These are phyloP conservation scores for Medicago truncatula DNA, from an alignment of 306 rosid genomes.

Conservation along the genomic window DNA sequence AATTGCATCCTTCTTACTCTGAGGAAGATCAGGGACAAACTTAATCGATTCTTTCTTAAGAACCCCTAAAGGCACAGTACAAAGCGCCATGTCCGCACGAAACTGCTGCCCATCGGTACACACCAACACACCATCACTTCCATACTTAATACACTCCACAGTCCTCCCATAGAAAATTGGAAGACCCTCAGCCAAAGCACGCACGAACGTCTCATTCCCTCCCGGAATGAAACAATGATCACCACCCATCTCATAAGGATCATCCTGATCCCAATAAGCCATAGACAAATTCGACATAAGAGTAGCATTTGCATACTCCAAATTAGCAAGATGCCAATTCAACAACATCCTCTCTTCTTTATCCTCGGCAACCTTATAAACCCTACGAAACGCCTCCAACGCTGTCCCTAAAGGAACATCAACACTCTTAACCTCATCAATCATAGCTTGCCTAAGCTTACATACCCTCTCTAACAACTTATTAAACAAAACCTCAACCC, in stretches of 20 bases:
- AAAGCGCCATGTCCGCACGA: slow-evolving; percentile 70
- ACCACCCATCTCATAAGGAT: slow-evolving; percentile 96
- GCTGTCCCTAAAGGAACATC: slow-evolving; percentile 85
- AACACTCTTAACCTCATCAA: slow-evolving; percentile 80
- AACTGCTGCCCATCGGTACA: slow-evolving; percentile 71
- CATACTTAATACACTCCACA: slow-evolving; percentile 73
- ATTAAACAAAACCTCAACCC: slow-evolving; percentile 77
- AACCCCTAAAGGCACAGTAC: slow-evolving; percentile 88
- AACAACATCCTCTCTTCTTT: slow-evolving; percentile 79
- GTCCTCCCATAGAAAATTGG: slow-evolving; percentile 80
- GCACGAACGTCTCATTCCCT: slow-evolving; percentile 79
- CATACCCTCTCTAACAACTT: slow-evolving; percentile 87
- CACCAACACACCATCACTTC: slow-evolving; percentile 75
- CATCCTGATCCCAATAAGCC: slow-evolving; percentile 99
- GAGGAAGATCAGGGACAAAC: slow-evolving; percentile 88
- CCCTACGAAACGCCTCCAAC: slow-evolving; percentile 76
- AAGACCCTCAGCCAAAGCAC: slow-evolving; percentile 74
- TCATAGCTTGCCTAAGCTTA: slow-evolving; percentile 85
- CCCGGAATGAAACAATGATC: slow-evolving; percentile 96
- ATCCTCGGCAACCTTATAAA: slow-evolving; percentile 71
- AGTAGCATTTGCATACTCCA: slow-evolving; percentile 95
- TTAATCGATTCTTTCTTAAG: slow-evolving; percentile 73
- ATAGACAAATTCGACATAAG: slow-evolving; percentile 82
- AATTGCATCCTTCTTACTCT: slow-evolving; percentile 82
- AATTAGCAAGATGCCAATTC: slow-evolving; percentile 93